Base-by-base conservation (phyloP, 2,329 filamentous ascomycete species). In the Sporothrix phasma region DNA sequence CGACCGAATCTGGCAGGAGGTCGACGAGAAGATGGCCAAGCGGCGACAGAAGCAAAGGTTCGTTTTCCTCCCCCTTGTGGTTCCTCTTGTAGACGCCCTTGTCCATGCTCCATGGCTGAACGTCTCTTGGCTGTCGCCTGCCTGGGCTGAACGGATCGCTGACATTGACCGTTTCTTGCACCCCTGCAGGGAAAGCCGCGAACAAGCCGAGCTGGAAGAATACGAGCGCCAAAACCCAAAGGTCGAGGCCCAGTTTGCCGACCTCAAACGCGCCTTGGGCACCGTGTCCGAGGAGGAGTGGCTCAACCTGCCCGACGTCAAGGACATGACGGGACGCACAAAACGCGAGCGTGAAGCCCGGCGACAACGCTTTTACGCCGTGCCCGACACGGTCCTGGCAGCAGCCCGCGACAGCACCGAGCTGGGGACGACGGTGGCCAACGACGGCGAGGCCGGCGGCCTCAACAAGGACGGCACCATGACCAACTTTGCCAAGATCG, bases 181-280 rank as follows among this genome's bases (percentile, higher is more conserved):
- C 58, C n/a, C 51, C n/a, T 82, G 76, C 83, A 96, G 94, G 85
- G 94, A 99, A 88, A 88, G 88, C 73, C 91, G 94, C 75, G 94
- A 99, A 76, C 81, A 89, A 74, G 84, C 90, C 78, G 93, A 99
- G 80, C 86, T 83, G 75, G 91, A 96, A 73, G 92, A 97, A 72
- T 96, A 96, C 82, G 93, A 99, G 79, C 87, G 88, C 70, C 93
- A 96, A 75, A 97, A 99, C 74, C 94, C 94, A 15, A 99, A 97
- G 77, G 97, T 99, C 61, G 90, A 96, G 73, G 90, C 97, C 70
- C 94, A 99, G 75, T 99, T 99, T 74, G 92, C 92, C 73, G 94
- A 97, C 71, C 79, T 97, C 61, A 99, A 99, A 77, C 85, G 95
- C 72, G 91, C 90, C 5, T 82, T 99, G 43, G 88, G 89, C 46